These are phyloP conservation scores for Sinapis alba DNA, from an alignment of 441 rosid genomes.

Conservation along the genomic window DNA sequence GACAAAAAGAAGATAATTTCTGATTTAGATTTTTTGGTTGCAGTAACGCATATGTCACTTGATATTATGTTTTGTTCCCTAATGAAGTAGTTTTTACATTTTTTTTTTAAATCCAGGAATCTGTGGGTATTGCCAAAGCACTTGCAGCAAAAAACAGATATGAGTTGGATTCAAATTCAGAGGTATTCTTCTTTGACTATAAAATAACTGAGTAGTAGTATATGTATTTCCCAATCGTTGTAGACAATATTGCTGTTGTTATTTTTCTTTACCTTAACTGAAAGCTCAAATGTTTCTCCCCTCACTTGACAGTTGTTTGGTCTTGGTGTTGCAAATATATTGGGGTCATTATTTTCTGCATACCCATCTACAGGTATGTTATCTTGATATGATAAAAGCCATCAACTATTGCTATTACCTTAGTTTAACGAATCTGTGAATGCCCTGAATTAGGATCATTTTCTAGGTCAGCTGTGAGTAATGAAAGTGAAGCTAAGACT, in stretches of 20 bases:
- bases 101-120: slow-evolving; percentile 59
- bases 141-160: slow-evolving; percentile 94
- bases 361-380: slow-evolving; percentile 88
- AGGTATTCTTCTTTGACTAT: slow-evolving; percentile 51
- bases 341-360: slow-evolving; percentile 82
- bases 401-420: background rate
- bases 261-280: background rate
- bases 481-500: slow-evolving; percentile 94
- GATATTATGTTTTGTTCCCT: background rate
- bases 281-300: slow-evolving; percentile 5
- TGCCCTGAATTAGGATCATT: slow-evolving; percentile 72
- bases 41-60: background rate
- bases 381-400: slow-evolving; percentile 21
- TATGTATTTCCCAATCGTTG: background rate
- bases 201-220: background rate
- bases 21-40: background rate
- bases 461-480: slow-evolving; percentile 98
- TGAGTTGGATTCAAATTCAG: slow-evolving; percentile 90
- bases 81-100: background rate
- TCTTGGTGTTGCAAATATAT: slow-evolving; percentile 85
- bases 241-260: slow-evolving; percentile 1
- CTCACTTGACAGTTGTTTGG: slow-evolving; percentile 73
- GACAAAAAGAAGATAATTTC: background rate
- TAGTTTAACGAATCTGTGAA: slow-evolving; percentile 9
- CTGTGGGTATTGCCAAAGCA: slow-evolving; percentile 97